Percentiles rank a stretch among this genome's conserved stretches.
phyloP scores from a whole-genome alignment of 176 grass and related monocot genomes.

The Calamus simplicifolius region DNA sequence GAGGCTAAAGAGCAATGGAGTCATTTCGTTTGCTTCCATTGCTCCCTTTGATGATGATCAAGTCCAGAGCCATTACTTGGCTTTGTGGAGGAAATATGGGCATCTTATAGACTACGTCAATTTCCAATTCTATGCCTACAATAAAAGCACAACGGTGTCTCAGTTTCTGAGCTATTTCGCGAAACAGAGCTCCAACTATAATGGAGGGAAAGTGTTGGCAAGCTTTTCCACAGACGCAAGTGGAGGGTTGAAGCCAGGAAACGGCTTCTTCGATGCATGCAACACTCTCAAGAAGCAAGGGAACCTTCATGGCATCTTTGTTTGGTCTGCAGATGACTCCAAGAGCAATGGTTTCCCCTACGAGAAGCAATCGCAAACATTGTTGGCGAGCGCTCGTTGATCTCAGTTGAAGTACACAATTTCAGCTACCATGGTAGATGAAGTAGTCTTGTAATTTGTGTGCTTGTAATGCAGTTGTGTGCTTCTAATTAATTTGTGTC shows the following conservation, averaged over 20 bases:
- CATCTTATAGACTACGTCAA: slow-evolving; percentile 38
- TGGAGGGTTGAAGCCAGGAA: slow-evolving; percentile 7
- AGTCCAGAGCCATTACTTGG: slow-evolving; percentile 27
- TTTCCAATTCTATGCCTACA: slow-evolving; percentile 57
- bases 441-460: no score
- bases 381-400: slow-evolving; percentile 12
- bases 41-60: slow-evolving; percentile 31
- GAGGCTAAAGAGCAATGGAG: slow-evolving; percentile 16
- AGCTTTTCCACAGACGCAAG: slow-evolving; percentile 22
- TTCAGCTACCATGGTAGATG: no score
- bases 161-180: slow-evolving; percentile 33
- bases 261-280: slow-evolving; percentile 45
- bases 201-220: slow-evolving; percentile 22
- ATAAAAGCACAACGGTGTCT: slow-evolving; percentile 23
- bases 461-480: no score
- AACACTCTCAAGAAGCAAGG: slow-evolving; percentile 13
- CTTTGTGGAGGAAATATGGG: slow-evolving; percentile 28
- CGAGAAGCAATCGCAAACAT: slow-evolving; percentile 26
- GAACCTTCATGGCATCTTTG: slow-evolving; percentile 28
- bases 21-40: slow-evolving; percentile 38
- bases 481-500: no score
- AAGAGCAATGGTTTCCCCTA: slow-evolving; percentile 5
- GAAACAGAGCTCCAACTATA: slow-evolving; percentile 29
- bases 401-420: no score
- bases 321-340: slow-evolving; percentile 30